phyloP scores from a whole-genome alignment of 495 filamentous ascomycete species.

The Penicillium diatomitis region DNA sequence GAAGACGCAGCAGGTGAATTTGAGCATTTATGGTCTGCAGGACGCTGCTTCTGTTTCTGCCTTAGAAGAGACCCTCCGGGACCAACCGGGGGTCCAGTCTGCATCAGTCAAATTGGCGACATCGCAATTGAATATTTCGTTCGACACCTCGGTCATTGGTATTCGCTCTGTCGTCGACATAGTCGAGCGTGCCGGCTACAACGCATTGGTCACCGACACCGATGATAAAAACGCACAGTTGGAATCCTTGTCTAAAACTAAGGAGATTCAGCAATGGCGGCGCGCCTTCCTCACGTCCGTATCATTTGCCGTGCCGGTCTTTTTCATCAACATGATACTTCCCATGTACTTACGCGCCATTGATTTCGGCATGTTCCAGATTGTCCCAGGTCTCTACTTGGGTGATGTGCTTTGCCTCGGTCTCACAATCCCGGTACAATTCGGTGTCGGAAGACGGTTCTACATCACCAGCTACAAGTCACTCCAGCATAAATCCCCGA shows the following conservation, averaged over 20 bases:
- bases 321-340: conserved; percentile 84
- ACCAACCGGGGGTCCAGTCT: conserved; percentile 59
- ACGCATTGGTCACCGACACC: conserved; percentile 79
- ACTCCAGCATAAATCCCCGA: conserved; percentile 77
- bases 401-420: conserved; percentile 76
- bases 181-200: conserved; percentile 72
- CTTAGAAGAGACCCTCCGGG: conserved; percentile 59
- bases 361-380: conserved; percentile 59
- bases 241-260: conserved; percentile 90
- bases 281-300: conserved; percentile 65
- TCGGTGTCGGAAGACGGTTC: conserved; percentile 89
- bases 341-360: conserved; percentile 66
- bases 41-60: conserved; percentile 59
- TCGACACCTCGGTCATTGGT: conserved; percentile 61
- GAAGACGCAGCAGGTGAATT: conserved; percentile 44
- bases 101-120: conserved; percentile 63
- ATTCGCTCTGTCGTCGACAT: conserved; percentile 74
- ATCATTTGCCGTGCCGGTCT: conserved; percentile 82
- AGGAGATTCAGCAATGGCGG: conserved; percentile 89
- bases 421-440: conserved; percentile 89
- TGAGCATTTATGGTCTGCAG: conserved; percentile 76
- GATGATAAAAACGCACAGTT: conserved; percentile 97
- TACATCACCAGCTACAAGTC: conserved; percentile 88
- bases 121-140: conserved; percentile 58
- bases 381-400: conserved; percentile 70